Evolutionary conservation across 2,329 filamentous ascomycete species (phyloP).

Genomic region (Fusarium agapanthi): DNA sequence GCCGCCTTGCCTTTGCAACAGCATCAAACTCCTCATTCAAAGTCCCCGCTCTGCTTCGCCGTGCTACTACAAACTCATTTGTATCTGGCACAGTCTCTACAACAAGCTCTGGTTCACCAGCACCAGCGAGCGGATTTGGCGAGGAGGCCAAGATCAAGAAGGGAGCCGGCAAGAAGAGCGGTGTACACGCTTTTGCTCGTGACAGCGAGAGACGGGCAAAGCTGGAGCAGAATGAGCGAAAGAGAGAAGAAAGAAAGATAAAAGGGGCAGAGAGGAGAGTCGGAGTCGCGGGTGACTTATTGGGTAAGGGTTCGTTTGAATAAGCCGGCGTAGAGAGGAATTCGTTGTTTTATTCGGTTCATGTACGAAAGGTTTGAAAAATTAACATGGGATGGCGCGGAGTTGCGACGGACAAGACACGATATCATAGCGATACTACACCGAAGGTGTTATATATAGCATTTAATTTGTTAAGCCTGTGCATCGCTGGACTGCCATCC

Average conservation of each 20-base stretch:
- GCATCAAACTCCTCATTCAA: conserved; percentile 63
- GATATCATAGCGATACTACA: conserved; percentile 5
- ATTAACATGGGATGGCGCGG: conserved; percentile 18
- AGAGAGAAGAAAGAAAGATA: conserved; percentile 66
- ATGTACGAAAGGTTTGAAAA: not conserved
- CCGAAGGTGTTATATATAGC: not conserved
- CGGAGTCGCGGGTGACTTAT: conserved; percentile 65
- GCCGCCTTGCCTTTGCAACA: conserved; percentile 66
- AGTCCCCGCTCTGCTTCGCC: conserved; percentile 75
- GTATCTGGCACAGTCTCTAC: conserved; percentile 50
- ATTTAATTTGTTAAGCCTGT: not conserved
- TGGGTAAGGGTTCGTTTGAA: conserved; percentile 61
- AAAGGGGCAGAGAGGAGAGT: conserved; percentile 66
- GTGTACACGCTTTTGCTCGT: conserved; percentile 67
- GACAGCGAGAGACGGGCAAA: conserved; percentile 66
- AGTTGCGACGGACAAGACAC: conserved; percentile 19
- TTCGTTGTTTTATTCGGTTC: conserved; percentile 8
- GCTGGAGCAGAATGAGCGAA: conserved; percentile 64
- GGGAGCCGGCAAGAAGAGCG: conserved; percentile 67
- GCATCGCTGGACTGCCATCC: not conserved
- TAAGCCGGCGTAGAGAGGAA: conserved; percentile 32
- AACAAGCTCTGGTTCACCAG: conserved; percentile 47
- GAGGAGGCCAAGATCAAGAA: conserved; percentile 67
- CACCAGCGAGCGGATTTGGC: conserved; percentile 51
- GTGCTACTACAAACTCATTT: conserved; percentile 74